A percentile compares a stretch with the other conserved stretches of the same genome.
phyloP scores from a whole-genome alignment of 2,329 filamentous ascomycete species.

The Emericellopsis cladophorae region DNA sequence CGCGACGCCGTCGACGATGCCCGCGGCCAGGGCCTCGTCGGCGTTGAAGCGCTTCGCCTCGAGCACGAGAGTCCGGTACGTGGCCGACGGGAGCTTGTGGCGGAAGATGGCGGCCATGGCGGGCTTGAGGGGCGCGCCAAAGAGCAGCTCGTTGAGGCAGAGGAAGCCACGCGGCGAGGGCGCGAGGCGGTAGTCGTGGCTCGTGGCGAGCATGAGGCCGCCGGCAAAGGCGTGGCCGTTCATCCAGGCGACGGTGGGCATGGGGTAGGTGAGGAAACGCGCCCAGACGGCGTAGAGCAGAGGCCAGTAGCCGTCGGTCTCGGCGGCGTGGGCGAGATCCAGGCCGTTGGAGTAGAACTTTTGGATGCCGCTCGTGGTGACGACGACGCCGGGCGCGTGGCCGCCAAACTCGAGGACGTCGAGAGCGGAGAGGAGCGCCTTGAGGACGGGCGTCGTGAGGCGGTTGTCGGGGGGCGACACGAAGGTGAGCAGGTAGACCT shows the following conservation, averaged over 20 bases:
- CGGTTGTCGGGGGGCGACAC: slow-evolving; percentile 64
- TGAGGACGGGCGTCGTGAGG: slow-evolving; percentile 55
- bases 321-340: slow-evolving; percentile 56
- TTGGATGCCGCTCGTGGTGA: slow-evolving; percentile 61
- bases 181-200: slow-evolving; percentile 74
- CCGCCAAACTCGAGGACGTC: slow-evolving; percentile 58
- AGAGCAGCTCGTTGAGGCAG: slow-evolving; percentile 72
- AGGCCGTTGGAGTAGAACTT: slow-evolving; percentile 81
- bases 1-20: slow-evolving; percentile 61
- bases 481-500: slow-evolving; percentile 63
- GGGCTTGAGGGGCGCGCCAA: slow-evolving; percentile 62
- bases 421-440: slow-evolving; percentile 55
- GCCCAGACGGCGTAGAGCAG: slow-evolving; percentile 53
- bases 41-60: slow-evolving; percentile 59
- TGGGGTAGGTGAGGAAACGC: slow-evolving; percentile 52
- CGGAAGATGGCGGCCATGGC: slow-evolving; percentile 67
- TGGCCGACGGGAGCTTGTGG: slow-evolving; percentile 45
- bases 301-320: slow-evolving; percentile 48
- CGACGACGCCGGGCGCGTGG: slow-evolving; percentile 57
- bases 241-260: slow-evolving; percentile 70
- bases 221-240: slow-evolving; percentile 75
- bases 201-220: slow-evolving; percentile 70
- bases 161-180: slow-evolving; percentile 58
- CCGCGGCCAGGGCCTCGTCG: slow-evolving; percentile 47
- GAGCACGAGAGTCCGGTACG: slow-evolving; percentile 55